Percentiles rank a stretch among this genome's conserved stretches.
phyloP scores from a whole-genome alignment of 1,284 basidiomycete genomes.

The Melampsora larici-populina region DNA sequence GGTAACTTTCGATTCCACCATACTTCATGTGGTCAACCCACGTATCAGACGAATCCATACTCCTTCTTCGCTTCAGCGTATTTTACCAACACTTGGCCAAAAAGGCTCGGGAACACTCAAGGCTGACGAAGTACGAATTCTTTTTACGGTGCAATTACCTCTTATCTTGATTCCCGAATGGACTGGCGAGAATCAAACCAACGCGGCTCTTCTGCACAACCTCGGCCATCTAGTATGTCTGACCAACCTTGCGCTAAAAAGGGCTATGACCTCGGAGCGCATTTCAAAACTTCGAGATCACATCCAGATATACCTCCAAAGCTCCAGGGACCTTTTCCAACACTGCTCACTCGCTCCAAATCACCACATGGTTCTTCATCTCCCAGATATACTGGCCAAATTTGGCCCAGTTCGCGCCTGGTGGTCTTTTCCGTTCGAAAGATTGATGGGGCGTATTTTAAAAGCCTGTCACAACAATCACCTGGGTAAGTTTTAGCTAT shows the following conservation, averaged over 20 bases:
- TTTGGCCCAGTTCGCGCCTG: slow-evolving; percentile 13
- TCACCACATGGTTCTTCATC: slow-evolving; percentile 21
- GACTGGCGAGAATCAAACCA: not conserved
- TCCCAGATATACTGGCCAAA: slow-evolving; percentile 12
- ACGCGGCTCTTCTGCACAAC: slow-evolving; percentile 12
- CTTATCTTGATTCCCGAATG: slow-evolving; percentile 11
- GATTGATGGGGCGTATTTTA: slow-evolving; percentile 15
- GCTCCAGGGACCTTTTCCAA: not conserved
- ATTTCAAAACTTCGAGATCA: slow-evolving; percentile 8
- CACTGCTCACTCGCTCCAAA: slow-evolving; percentile 8
- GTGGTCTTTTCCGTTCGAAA: slow-evolving; percentile 31
- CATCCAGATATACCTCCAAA: not conserved
- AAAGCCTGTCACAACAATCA: slow-evolving; percentile 31
- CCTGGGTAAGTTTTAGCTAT: not conserved
- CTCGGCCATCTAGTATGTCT: not conserved
- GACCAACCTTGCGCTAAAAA: too few species aligned
- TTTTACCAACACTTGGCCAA: slow-evolving; percentile 13
- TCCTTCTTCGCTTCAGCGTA: slow-evolving; percentile 1
- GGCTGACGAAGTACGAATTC: slow-evolving; percentile 43
- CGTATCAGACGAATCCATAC: not conserved
- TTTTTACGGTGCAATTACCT: slow-evolving; percentile 36
- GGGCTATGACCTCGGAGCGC: not conserved
- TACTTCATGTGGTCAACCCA: not conserved
- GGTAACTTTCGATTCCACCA: too few species aligned
- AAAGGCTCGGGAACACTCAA: slow-evolving; percentile 39